A percentile compares a stretch with the other conserved stretches of the same genome.
phyloP scores from a whole-genome alignment of 352 stramenopile genomes.

The Phytophthora cactorum region DNA sequence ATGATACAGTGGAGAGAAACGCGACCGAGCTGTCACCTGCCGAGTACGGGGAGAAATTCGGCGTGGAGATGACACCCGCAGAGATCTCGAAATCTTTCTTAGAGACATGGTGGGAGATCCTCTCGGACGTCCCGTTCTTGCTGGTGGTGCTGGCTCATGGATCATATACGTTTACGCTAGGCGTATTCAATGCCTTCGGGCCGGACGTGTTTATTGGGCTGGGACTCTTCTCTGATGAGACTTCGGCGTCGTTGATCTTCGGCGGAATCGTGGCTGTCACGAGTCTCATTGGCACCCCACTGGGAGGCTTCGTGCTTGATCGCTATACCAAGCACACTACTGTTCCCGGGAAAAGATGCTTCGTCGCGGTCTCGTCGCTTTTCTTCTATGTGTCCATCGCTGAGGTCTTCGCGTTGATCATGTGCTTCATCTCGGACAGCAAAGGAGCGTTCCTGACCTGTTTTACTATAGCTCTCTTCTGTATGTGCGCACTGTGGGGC shows the following conservation, averaged over 20 bases:
- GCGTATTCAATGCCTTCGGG: conserved; percentile 77
- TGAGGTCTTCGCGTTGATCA: conserved; percentile 48
- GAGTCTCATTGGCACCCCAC: conserved; percentile 80
- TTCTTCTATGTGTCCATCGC: conserved; percentile 56
- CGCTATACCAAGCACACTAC: conserved; percentile 45
- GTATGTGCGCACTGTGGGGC: conserved; percentile 61
- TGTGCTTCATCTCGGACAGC: conserved; percentile 46
- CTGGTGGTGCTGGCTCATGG: conserved; percentile 72
- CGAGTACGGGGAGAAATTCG: conserved; percentile 21
- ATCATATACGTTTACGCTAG: conserved; percentile 80
- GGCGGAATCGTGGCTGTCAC: conserved; percentile 62
- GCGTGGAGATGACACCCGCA: conserved; percentile 8
- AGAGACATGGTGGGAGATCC: conserved; percentile 48
- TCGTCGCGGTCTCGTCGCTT: conserved; percentile 49
- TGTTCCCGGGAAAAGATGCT: conserved; percentile 41
- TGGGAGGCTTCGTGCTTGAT: conserved; percentile 74
- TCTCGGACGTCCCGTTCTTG: conserved; percentile 71
- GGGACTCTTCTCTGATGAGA: conserved; percentile 77
- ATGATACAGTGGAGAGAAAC: conserved; percentile 19
- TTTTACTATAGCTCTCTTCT: conserved; percentile 57
- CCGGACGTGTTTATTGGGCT: conserved; percentile 82
- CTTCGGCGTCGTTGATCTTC: conserved; percentile 75
- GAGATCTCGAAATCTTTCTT: conserved; percentile 32
- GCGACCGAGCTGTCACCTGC: conserved; percentile 12
- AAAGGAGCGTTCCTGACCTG: conserved; percentile 56